phyloP scores from a whole-genome alignment of 768 basidiomycete species.

The Leucogyrophana mollusca region DNA sequence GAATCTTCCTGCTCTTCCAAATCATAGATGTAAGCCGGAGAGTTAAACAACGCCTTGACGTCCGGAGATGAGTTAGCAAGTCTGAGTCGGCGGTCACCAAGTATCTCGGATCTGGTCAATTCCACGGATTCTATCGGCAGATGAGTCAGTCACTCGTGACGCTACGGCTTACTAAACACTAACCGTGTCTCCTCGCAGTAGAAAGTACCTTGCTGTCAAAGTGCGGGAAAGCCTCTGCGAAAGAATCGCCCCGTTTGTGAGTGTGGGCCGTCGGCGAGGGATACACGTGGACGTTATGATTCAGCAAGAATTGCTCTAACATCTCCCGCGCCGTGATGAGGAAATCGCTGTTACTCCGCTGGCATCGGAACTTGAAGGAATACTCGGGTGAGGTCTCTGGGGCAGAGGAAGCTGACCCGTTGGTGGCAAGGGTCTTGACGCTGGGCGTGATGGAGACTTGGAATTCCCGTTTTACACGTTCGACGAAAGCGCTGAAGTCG shows the following conservation, averaged over 20 bases:
- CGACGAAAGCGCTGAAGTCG: slow-evolving; percentile 86
- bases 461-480: slow-evolving; percentile 89
- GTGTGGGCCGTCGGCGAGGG: slow-evolving; percentile 75
- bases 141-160: slow-evolving; percentile 4
- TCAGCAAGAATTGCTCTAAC: slow-evolving; percentile 86
- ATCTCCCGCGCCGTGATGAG: slow-evolving; percentile 86
- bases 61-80: slow-evolving; percentile 90
- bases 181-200: slow-evolving; percentile 67
- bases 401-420: slow-evolving; percentile 35
- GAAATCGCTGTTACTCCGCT: slow-evolving; percentile 93
- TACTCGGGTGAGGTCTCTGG: slow-evolving; percentile 47
- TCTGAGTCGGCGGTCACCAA: slow-evolving; percentile 72
- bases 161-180: slow-evolving; percentile 11
- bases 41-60: slow-evolving; percentile 93
- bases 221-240: slow-evolving; percentile 93
- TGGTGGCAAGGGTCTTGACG: slow-evolving; percentile 49
- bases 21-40: slow-evolving; percentile 80
- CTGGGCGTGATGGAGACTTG: slow-evolving; percentile 89
- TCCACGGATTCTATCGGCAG: slow-evolving; percentile 75
- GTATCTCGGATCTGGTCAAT: slow-evolving; percentile 64
- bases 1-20: slow-evolving; percentile 70
- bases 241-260: slow-evolving; percentile 88
- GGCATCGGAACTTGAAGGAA: slow-evolving; percentile 95
- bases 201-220: slow-evolving; percentile 94
- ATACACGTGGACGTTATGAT: slow-evolving; percentile 81